Evolutionary conservation across 495 filamentous ascomycete genomes (phyloP).

Genomic region (Recurvomyces mirabilis): DNA sequence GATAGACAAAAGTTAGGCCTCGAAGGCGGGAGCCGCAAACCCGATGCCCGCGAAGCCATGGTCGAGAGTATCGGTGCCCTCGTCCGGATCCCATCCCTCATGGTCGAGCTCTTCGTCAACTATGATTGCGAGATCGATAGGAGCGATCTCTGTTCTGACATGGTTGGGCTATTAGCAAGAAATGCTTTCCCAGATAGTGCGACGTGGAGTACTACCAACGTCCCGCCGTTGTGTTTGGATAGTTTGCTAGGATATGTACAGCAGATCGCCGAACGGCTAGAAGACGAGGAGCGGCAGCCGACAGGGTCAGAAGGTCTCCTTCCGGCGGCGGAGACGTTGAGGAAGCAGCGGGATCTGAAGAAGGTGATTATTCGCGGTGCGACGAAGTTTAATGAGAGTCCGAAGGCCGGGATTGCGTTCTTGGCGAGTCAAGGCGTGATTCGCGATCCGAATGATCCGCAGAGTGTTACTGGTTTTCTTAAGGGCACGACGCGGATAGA

Average conservation of each 20-base stretch:
- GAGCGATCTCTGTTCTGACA: constrained; percentile 85
- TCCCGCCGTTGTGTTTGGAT: constrained; percentile 89
- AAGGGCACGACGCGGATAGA: constrained; percentile 76
- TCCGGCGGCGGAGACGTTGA: constrained; percentile 53
- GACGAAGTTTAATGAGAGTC: constrained; percentile 88
- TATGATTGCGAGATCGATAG: constrained; percentile 95
- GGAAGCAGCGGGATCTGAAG: constrained; percentile 63
- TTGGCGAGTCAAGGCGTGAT: constrained; percentile 77
- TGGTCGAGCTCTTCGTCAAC: constrained; percentile 93
- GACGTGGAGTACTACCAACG: constrained; percentile 98
- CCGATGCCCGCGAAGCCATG: constrained; percentile 95
- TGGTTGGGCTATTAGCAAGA: constrained; percentile 81
- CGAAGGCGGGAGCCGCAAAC: constrained; percentile 83
- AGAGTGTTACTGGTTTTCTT: constrained; percentile 66
- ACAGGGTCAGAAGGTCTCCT: too few relatives aligned
- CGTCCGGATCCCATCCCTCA: constrained; percentile 81
- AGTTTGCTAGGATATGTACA: constrained; percentile 83
- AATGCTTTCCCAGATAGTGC: constrained; percentile 96
- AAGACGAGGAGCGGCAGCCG: constrained; percentile 50
- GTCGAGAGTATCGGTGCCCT: constrained; percentile 90
- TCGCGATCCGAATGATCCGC: constrained; percentile 56
- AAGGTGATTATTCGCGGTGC: constrained; percentile 79
- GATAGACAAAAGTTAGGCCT: constrained; percentile 88
- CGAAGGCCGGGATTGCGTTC: constrained; percentile 80
- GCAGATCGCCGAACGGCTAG: constrained; percentile 75